Base-by-base conservation (phyloP, 2,329 filamentous ascomycete species). In the Mycosphaerella sp. region DNA sequence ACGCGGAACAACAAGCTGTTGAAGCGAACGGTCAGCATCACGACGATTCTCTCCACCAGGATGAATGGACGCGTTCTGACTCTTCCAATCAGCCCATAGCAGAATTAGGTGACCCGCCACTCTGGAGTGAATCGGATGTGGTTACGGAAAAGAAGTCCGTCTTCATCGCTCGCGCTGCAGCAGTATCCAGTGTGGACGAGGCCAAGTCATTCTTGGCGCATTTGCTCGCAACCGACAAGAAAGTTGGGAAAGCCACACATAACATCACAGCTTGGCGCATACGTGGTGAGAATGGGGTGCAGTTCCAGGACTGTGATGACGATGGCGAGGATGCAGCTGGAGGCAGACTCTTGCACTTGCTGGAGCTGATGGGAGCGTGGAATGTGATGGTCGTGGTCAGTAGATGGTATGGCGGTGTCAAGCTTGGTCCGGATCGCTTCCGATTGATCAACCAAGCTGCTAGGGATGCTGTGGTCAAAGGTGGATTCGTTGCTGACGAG, bases 191-290 rank as follows among this genome's bases (percentile, higher is more conserved):
- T 3, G 81, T 87, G 0, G 74, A 78, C 0, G 81, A 93, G 70
- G 92, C 91, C 2, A 81, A 82, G 54, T 71, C 74, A 2, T 91
- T 82, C 65, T 73, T 97, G 1, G 77, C 82, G 42, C 84, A 95
- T 69, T 78, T 98, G 1, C 78, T 96, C 6, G 80, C 84, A 4
- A 87, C 83, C 7, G 90, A 97, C 71, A 90, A 87, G 72, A 89
- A 87, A 62, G 85, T 89, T 36, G 85, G 89, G n/a, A 76, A 80
- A 45, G 93, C 93, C 4, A 90, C 92, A 56, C 93, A 98, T 70
- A 97, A 97, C 70, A 96, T 98, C 67, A 91, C 86, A 17, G 92
- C 92, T 1, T 97, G 90, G 88, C 82, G 93, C 9, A 91, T 97
- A 51, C 81, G 80, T 31, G 81, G 80, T 0, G 64, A 72, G 0